Base-by-base conservation (phyloP, 106 monocot genomes). In the Triglochin maritima region DNA sequence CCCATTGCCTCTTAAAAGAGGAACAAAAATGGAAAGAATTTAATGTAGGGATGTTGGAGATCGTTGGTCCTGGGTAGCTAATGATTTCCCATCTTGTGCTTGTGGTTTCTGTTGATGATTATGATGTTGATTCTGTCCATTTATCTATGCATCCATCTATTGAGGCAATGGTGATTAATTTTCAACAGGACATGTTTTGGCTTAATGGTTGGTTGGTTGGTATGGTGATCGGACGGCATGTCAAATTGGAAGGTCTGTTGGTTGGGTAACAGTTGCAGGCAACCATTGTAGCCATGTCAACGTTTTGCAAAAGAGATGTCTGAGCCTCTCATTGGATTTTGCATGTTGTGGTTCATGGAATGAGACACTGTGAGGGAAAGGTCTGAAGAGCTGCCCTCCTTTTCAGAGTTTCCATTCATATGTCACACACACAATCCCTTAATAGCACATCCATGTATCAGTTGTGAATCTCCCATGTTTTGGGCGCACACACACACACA, bases 311-410 rank as follows among this genome's bases (percentile, higher is more conserved):
- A 43, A 17, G 60, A 41, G 17, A 43, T 60, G 44, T 60, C 60
- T 60, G 60, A 60, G 60, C 17, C 41, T 29, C n/a, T 29, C 1
- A 41, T 7, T 3, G 44, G 44, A 2, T 41, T 9, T 14, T 5
- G 13, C 4, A 14, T 57, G 13, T 60, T 4, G 8, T 60, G 17
- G 15, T 17, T 60, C 17, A 4, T 60, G 10, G 44, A 17, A 60
- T 60, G 60, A 60, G 17, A 43, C 57, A 5, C 12, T 57, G 57
- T 14, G 57, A 57, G 57, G 57, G 57, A 57, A 29, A 57, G 57
- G 57, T 29, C 17, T 57, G 57, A 57, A 57, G 57, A 7, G 57
- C 17, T 57, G 57, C 57, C 57, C 57, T 17, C 29, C 29, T 29
- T 29, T 29, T 29, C 29, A 1, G 29, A 29, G 29, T 29, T 29